These are phyloP conservation scores for Apiotrichum montevideense DNA, from an alignment of 1,284 basidiomycete genomes.

Conservation along the genomic window DNA sequence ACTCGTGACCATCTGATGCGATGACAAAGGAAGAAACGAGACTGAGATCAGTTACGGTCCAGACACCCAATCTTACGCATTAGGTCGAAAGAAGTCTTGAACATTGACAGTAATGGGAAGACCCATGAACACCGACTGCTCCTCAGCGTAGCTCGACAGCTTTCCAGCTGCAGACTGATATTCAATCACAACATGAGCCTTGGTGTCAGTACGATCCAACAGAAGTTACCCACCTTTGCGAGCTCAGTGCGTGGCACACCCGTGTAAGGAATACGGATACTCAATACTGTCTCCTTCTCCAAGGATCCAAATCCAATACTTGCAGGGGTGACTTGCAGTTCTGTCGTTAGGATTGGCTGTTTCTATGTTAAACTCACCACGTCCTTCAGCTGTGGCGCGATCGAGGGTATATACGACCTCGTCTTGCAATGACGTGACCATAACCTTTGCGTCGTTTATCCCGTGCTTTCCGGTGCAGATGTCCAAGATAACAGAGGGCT, in stretches of 20 bases:
- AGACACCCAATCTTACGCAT: constrained; percentile 29
- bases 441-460: constrained; percentile 16
- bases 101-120: constrained; percentile 48
- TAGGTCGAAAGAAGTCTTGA: constrained; percentile 47
- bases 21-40: constrained; percentile 46
- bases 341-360: not conserved
- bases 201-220: not conserved
- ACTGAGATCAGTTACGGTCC: constrained; percentile 18
- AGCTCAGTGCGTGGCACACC: constrained; percentile 30
- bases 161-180: constrained; percentile 13
- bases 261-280: constrained; percentile 26
- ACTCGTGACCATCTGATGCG: constrained; percentile 40
- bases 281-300: constrained; percentile 4
- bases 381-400: constrained; percentile 9
- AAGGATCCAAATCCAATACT: constrained; percentile 21
- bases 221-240: constrained; percentile 17
- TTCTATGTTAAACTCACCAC: not conserved
- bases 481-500: constrained; percentile 29
- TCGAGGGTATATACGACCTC: constrained; percentile 25
- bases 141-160: constrained; percentile 22
- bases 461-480: constrained; percentile 18
- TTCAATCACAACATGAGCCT: constrained; percentile 28
- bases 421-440: constrained; percentile 17
- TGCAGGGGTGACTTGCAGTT: constrained; percentile 3
- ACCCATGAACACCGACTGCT: constrained; percentile 34